A percentile compares a stretch with the other conserved stretches of the same genome.
Conservation (phyloP, 1,284 basidiomycete species). For the Pterulicium gracile region DNA sequence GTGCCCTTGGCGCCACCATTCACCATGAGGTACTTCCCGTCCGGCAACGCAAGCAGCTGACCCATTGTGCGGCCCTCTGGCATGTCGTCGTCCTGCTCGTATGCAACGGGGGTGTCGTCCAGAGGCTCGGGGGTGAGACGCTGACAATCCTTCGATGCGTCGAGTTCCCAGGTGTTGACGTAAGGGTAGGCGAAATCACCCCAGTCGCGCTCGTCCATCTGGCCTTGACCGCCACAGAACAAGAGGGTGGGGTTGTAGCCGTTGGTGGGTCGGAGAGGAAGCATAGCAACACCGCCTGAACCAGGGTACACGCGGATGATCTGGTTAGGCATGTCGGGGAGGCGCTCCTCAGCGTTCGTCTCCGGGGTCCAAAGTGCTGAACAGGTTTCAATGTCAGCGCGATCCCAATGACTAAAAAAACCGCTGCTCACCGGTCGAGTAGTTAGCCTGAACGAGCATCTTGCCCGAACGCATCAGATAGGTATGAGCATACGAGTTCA, state of each 20-base stretch:
- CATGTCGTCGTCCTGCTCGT: conserved; percentile 66
- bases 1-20: conserved; percentile 53
- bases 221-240: conserved; percentile 65
- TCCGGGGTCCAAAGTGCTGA: conserved; percentile 41
- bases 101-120: conserved; percentile 36
- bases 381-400: conserved; percentile 1
- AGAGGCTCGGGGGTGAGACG: conserved; percentile 61
- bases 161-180: conserved; percentile 39
- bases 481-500: conserved; percentile 56
- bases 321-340: conserved; percentile 38
- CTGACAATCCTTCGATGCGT: conserved; percentile 41
- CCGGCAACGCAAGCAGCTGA: conserved; percentile 50
- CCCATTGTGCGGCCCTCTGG: conserved; percentile 57
- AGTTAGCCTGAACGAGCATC: conserved; percentile 41
- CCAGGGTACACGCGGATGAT: conserved; percentile 76
- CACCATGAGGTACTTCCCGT: conserved; percentile 43
- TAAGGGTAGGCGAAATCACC: conserved; percentile 47
- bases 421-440: conserved; percentile 27
- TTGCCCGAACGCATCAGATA: conserved; percentile 46
- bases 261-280: conserved; percentile 73
- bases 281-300: conserved; percentile 71
- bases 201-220: conserved; percentile 51
- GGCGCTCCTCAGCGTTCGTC: conserved; percentile 36
- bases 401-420: background rate
- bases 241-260: conserved; percentile 69